Conservation (phyloP, 768 basidiomycete species). For the Hypholoma sublateritium region DNA sequence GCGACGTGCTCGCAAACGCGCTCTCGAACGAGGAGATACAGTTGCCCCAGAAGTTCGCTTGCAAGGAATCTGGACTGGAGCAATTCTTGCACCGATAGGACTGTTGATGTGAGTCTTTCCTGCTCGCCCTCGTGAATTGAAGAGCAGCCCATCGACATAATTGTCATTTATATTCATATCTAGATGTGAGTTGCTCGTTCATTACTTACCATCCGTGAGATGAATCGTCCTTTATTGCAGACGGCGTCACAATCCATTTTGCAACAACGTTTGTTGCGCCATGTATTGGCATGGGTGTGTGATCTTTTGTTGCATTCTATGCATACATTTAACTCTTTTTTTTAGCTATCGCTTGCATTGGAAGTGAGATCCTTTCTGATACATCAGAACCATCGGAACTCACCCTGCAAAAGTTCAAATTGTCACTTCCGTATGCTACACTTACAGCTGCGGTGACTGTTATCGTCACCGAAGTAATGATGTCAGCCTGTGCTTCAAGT, state of each 20-base stretch:
- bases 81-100: conserved; percentile 32
- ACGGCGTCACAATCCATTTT: conserved; percentile 35
- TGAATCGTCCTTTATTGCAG: conserved; percentile 10
- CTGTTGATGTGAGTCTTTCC: conserved; percentile 28
- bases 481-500: conserved; percentile 39
- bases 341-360: conserved; percentile 35
- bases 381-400: neutral
- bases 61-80: conserved; percentile 38
- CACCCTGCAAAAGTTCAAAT: conserved; percentile 29
- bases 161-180: no score
- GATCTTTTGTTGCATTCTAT: neutral
- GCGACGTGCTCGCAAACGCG: conserved; percentile 29
- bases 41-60: conserved; percentile 33
- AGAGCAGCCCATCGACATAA: no score
- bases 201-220: no score
- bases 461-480: conserved; percentile 36
- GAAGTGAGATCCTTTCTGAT: conserved; percentile 23
- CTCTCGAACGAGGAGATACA: conserved; percentile 21
- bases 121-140: no score
- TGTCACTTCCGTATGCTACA: conserved; percentile 36
- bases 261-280: conserved; percentile 33
- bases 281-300: conserved; percentile 38
- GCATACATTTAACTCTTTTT: neutral
- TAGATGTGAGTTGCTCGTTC: no score
- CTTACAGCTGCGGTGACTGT: conserved; percentile 40